Base-by-base conservation (phyloP, 352 stramenopile species). In the Aphanomyces astaci region DNA sequence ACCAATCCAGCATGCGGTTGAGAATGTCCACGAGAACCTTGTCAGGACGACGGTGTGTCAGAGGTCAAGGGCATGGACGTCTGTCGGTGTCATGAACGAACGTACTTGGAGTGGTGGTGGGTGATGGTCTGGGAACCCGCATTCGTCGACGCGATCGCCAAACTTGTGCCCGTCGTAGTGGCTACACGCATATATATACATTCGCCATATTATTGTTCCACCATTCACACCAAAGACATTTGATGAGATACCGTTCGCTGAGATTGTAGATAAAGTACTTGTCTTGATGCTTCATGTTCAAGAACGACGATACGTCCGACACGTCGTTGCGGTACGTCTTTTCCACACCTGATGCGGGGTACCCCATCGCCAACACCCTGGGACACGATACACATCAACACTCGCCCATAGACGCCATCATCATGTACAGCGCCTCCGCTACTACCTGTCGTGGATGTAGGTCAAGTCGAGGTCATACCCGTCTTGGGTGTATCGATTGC, bases 291-390 rank as follows among this genome's bases (percentile, higher is more conserved):
- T 79, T 78, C 53, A 77, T 84, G 63, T 90, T 85, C 1, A 94
- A 71, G 53, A 92, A 87, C 13, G 46, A 4, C 1, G 64, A 25
- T n/a, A 84, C 77, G 66, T 94, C 82, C 46, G 76, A 80, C 69
- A 92, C 90, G 73, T 91, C 82, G 76, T 94, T 94, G 59, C 86
- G 82, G 68, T 92, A 92, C 13, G 82, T 91, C 49, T 92, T 91
- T 75, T 94, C 86, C 46, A 94, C 76, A 74, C 84, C 84, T 30
- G 80, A 80, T 31, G 86, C 86, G 15, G 86, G 86, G 70, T 92
- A 94, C 0, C 82, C 84, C 84, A 94, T 92, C 64, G 86, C 86
- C 43, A 94, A 78, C 62, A 94, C 78, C 33, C 77, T 78, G 28
- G 75, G 75, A n/a, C 81, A 86, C 31, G 11, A 65, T 22, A 9